Evolutionary conservation across 2,329 filamentous ascomycete genomes (phyloP).

Genomic region (Nemania sp.): DNA sequence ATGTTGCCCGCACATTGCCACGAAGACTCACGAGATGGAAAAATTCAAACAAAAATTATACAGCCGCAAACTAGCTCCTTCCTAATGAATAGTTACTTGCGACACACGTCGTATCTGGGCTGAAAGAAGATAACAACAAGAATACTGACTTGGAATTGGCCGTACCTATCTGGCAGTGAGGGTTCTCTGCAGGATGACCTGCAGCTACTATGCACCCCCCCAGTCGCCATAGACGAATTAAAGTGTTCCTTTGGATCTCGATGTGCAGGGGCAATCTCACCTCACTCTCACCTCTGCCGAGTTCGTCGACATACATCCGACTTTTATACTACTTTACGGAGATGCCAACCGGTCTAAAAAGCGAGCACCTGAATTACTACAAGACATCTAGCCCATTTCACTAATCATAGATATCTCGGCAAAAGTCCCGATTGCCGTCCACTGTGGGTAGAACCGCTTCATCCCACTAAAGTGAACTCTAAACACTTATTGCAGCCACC

Average conservation of each 20-base stretch:
- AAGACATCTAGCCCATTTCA: neutral
- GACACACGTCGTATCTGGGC: neutral
- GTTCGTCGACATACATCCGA: conserved; percentile 5
- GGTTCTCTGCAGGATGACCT: conserved; percentile 13
- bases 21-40: too few relatives aligned
- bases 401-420: neutral
- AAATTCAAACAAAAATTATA: too few relatives aligned
- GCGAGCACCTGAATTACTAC: neutral
- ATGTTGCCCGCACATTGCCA: neutral
- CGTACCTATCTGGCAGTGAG: conserved; percentile 1
- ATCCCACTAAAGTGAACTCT: neutral
- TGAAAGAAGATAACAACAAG: neutral
- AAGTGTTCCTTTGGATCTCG: neutral
- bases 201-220: conserved; percentile 16
- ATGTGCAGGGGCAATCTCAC: conserved; percentile 11
- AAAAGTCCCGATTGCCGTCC: neutral
- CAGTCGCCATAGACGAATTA: conserved; percentile 8
- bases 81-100: too few relatives aligned
- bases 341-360: neutral
- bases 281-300: conserved; percentile 13
- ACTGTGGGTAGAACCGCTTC: neutral
- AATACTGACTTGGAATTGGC: neutral
- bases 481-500: too few relatives aligned
- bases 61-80: too few relatives aligned
- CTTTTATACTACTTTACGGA: neutral